These are phyloP conservation scores for Phytopythium aichiense DNA, from an alignment of 352 stramenopile species.

Conservation along the genomic window DNA sequence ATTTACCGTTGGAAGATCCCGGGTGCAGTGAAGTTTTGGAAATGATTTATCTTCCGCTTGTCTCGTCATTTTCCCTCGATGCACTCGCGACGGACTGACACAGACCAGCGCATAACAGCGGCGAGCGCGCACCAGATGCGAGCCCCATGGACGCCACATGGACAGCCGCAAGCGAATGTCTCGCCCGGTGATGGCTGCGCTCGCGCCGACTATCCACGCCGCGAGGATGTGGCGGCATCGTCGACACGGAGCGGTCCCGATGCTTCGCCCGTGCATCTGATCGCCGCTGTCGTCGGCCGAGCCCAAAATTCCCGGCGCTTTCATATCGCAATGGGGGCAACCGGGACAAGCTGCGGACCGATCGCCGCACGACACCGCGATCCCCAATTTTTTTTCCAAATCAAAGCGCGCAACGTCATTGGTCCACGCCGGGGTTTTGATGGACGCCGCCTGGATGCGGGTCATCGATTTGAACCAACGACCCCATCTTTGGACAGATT, in stretches of 20 bases:
- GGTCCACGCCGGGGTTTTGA: background rate
- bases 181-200: conserved; percentile 1
- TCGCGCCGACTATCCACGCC: background rate
- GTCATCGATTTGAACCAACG: conserved; percentile 6
- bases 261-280: background rate
- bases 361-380: background rate
- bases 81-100: background rate
- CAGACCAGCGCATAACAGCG: background rate
- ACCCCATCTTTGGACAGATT: no score
- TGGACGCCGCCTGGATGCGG: conserved; percentile 1
- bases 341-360: conserved; percentile 1
- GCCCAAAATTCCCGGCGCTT: background rate
- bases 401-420: background rate
- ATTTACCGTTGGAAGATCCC: background rate
- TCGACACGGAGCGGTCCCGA: background rate
- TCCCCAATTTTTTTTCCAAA: background rate
- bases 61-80: background rate
- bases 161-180: background rate
- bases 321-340: conserved; percentile 4
- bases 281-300: background rate
- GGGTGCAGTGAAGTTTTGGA: background rate
- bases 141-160: background rate
- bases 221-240: background rate
- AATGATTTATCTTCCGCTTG: background rate
- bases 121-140: background rate